These are phyloP conservation scores for Obelidium mucronatum DNA, from an alignment of 192 early-diverging fungal genomes.

Conservation along the genomic window DNA sequence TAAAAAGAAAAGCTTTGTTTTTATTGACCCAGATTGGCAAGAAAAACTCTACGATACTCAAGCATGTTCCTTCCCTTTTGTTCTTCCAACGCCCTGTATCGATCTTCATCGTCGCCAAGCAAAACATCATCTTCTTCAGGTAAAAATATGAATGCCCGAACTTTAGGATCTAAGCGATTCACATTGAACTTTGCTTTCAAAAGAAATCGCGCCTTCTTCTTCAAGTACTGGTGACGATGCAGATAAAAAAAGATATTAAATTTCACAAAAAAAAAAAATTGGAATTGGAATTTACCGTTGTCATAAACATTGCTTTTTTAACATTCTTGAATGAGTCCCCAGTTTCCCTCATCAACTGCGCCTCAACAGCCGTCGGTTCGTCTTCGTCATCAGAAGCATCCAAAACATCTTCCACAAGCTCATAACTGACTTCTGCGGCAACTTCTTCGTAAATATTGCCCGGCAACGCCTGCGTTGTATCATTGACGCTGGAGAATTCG, in stretches of 20 bases:
- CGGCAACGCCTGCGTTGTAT: not conserved
- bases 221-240: not conserved
- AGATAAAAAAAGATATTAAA: not conserved
- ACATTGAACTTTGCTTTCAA: not conserved
- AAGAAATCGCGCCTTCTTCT: constrained; percentile 1
- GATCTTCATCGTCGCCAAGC: constrained; percentile 9
- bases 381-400: constrained; percentile 1
- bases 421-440: not conserved
- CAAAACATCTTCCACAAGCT: not conserved
- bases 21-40: too few relatives aligned
- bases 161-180: not conserved
- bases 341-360: constrained; percentile 12
- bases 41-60: not conserved
- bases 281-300: not conserved
- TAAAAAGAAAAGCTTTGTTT: too few relatives aligned
- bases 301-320: constrained; percentile 3
- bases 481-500: not conserved
- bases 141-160: not conserved
- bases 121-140: constrained; percentile 3
- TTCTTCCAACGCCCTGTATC: not conserved
- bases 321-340: not conserved
- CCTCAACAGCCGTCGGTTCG: not conserved
- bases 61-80: constrained; percentile 5
- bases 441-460: not conserved
- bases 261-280: not conserved